Base-by-base conservation (phyloP, 208 protist species). In the Porcisia hertigi region DNA sequence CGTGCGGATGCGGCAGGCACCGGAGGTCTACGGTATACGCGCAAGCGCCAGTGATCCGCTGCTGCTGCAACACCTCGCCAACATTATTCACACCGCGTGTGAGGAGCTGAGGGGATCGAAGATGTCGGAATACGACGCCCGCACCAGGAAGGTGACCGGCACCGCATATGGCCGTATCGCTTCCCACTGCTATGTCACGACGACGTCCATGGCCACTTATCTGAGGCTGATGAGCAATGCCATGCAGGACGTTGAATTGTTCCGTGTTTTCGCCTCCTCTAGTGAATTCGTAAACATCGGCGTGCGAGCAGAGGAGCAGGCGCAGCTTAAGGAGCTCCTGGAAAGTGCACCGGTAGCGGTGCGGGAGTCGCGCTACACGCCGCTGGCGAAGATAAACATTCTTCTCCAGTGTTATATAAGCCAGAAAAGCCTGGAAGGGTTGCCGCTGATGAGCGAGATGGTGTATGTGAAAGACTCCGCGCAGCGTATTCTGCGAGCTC, bases 401-500 rank as follows among this genome's bases (percentile, higher is more conserved):
- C 88, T 99, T 7, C 88, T 99, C 18, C 99, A 99, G 86, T 95
- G 98, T 54, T 99, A 99, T 88, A 99, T 99, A 76, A 99, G 98
- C 53, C 88, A 94, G 72, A 94, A 99, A 64, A 86, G 81, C 36
- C 83, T 99, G 2, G 96, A 99, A n/a, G 99, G 99, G 8, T 98
- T 99, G 85, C 97, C 99, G 9, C 89, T 99, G 54, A 91, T 99
- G 76, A 94, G 98, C 23, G 99, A 99, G 90, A 99, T 99, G 88
- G 97, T 99, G n/a, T 99, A 99, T 88, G 94, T 99, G 65, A 99
- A 98, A 54, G 99, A 99, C 83, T 98, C 86, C 16, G 97, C 97
- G 9, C 91, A 94, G 70, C 91, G 96, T 70, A 96, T 98, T 41
- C 77, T 97, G 76, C 86, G 97, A 9, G 94, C 97, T 14, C 64